Conservation (phyloP, 768 basidiomycete species). For the Phaffia tasmanica region DNA sequence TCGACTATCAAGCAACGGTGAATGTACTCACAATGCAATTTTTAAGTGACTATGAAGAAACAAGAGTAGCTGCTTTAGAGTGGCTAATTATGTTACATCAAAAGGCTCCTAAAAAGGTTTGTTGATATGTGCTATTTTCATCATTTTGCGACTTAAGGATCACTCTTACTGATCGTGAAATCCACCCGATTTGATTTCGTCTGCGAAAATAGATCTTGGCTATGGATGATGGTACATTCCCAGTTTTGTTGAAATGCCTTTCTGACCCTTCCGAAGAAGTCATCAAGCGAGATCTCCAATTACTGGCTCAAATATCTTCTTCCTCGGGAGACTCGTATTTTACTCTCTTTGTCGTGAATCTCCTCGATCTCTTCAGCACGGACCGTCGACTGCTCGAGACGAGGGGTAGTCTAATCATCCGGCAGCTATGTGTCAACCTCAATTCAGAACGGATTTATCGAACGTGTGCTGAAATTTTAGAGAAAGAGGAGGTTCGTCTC, state of each 20-base stretch:
- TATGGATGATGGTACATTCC: constrained; percentile 94
- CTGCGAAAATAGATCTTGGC: constrained; percentile 65
- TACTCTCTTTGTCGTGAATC: constrained; percentile 86
- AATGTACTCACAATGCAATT: constrained; percentile 87
- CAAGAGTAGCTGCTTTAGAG: constrained; percentile 84
- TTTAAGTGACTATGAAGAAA: constrained; percentile 91
- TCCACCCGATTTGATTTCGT: neutral
- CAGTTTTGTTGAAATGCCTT: constrained; percentile 82
- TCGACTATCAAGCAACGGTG: constrained; percentile 87
- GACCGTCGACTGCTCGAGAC: constrained; percentile 80
- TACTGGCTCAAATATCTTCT: constrained; percentile 83
- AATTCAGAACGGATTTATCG: constrained; percentile 92
- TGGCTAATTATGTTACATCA: constrained; percentile 99
- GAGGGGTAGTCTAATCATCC: constrained; percentile 86
- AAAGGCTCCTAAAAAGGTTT: constrained; percentile 88
- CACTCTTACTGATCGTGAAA: neutral
- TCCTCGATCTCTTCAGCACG: constrained; percentile 88
- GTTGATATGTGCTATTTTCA: neutral
- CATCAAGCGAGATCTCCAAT: constrained; percentile 88
- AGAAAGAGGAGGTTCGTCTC: constrained; percentile 79
- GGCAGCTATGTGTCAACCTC: constrained; percentile 83
- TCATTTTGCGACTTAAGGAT: neutral
- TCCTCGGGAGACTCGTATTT: constrained; percentile 95
- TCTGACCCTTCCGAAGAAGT: constrained; percentile 97
- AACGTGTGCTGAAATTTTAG: constrained; percentile 90